phyloP scores from a whole-genome alignment of 164 flowering plant species.

The Annona cherimola region DNA sequence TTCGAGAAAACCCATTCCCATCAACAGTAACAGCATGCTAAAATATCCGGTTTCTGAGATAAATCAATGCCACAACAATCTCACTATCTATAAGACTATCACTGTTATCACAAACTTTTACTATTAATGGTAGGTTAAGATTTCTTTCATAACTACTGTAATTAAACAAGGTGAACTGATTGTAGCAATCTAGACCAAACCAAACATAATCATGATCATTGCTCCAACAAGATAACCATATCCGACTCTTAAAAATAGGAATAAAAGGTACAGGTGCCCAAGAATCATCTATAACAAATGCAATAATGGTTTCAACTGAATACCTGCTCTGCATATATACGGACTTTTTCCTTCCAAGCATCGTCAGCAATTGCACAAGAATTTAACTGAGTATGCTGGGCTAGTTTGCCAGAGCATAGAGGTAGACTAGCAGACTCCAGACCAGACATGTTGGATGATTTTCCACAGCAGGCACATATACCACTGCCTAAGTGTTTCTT shows the following conservation, averaged over 20 bases:
- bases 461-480: slow-evolving; percentile 27
- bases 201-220: neutral
- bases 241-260: neutral
- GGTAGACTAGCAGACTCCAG: slow-evolving; percentile 10
- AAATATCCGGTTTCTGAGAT: too few species aligned
- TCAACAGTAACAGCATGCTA: too few species aligned
- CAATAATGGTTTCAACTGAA: neutral
- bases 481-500: slow-evolving; percentile 27
- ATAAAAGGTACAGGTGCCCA: neutral
- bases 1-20: too few species aligned
- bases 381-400: slow-evolving; percentile 9
- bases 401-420: neutral
- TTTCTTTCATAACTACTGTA: too few species aligned
- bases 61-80: too few species aligned
- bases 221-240: neutral
- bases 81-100: too few species aligned
- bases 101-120: too few species aligned
- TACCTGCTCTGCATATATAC: slow-evolving; percentile 47
- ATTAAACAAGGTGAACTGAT: too few species aligned
- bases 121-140: too few species aligned
- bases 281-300: neutral
- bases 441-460: slow-evolving; percentile 15
- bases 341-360: slow-evolving; percentile 22
- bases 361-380: slow-evolving; percentile 3
- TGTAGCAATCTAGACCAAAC: too few species aligned